Evolutionary conservation across 345 rosid species (phyloP), one percentile per base, ranked within the genome.

Genomic region (Clausena lansium): DNA sequence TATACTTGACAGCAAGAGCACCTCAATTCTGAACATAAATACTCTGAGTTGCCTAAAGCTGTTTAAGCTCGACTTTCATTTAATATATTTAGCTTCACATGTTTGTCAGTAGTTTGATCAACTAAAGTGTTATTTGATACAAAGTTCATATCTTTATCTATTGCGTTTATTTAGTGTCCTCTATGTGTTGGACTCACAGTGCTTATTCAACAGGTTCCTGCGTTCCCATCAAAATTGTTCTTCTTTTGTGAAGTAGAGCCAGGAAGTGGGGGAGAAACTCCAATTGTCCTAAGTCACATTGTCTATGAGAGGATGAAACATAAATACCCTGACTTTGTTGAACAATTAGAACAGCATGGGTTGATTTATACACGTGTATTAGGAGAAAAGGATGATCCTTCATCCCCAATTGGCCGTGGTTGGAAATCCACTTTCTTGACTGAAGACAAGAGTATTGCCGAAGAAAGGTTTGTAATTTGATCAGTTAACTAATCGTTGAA

Each of bases 381-480:
- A 54, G 93, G 93, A 11, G 99, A 93, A 76, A 92, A 81, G 6
- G 95, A 93, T 55, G 92, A 95, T 72, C 94, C 94, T 9, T 88
- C 97, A 0, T 93, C 98, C 8, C 93, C 97, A 2, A 92, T 93
- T 72, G 98, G 98, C 41, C 94, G 98, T 6, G 95, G 98, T 0
- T 95, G 98, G 98, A 95, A 95, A 82, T 95, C 98, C 0, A 92
- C 98, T 0, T 95, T 95, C 89, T 79, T 91, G 86, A 95, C 98
- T 0, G 78, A 88, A 0, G 91, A 95, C 84, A 91, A 87, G 88
- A 83, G 60, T 41, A 76, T 92, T 3, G 98, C 97, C 13, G 91
- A 87, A 69, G 84, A 90, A 85, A 91, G 99, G 98, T 90, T 47
- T 55, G 81, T 71, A 27, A 15, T 63, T 59, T 33, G 20, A 55